Conservation (phyloP, 2,329 filamentous ascomycete species). For the Westerdykella sp. region DNA sequence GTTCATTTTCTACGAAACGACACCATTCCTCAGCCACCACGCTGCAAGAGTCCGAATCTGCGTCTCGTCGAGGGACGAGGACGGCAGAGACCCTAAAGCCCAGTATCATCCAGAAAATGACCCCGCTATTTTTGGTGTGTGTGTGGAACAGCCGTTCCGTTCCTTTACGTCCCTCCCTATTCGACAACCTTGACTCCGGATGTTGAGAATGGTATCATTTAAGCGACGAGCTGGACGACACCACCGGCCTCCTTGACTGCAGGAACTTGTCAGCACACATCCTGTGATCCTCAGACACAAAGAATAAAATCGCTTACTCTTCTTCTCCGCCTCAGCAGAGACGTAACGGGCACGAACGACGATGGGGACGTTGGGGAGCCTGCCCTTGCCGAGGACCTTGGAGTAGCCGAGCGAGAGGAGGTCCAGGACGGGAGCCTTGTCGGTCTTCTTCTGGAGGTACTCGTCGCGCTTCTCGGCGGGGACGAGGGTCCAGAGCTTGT, state of each 20-base stretch:
- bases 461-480: conserved; percentile 87
- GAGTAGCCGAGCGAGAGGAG: conserved; percentile 95
- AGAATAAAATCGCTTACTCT: conserved; percentile 53
- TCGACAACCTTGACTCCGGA: not conserved
- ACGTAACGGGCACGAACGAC: conserved; percentile 95
- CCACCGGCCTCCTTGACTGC: conserved; percentile 83
- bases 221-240: conserved; percentile 92
- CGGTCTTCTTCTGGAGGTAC: conserved; percentile 79
- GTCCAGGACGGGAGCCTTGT: conserved; percentile 96
- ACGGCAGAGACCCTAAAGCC: conserved; percentile 23
- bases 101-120: conserved; percentile 12
- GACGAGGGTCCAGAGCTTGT: conserved; percentile 98
- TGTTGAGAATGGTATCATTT: conserved; percentile 32
- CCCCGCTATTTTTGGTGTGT: not conserved
- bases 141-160: not conserved
- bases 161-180: conserved; percentile 1
- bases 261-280: not conserved
- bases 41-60: conserved; percentile 37
- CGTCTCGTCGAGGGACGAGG: conserved; percentile 11
- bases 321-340: conserved; percentile 92
- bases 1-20: conserved; percentile 37
- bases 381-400: conserved; percentile 98
- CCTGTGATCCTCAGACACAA: no score
- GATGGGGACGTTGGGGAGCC: conserved; percentile 84
- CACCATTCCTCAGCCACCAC: conserved; percentile 49